Conservation (phyloP, 208 protist genomes). For the Leishmania arabica region DNA sequence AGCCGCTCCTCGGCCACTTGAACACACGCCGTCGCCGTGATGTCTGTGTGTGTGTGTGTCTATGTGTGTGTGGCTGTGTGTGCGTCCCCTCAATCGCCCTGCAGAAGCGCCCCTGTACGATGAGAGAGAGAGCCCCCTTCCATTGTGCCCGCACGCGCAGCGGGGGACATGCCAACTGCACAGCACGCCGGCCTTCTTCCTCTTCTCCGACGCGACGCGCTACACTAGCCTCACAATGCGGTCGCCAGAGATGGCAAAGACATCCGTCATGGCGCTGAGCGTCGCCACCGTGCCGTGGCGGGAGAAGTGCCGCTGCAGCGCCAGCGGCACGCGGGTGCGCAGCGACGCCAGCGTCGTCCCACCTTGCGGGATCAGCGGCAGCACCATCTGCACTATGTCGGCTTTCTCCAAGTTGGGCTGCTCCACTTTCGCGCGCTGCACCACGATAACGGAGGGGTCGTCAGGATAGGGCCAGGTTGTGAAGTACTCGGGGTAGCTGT, state of each 20-base stretch:
- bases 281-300: slow-evolving; percentile 64
- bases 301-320: slow-evolving; percentile 81
- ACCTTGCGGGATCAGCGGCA: slow-evolving; percentile 71
- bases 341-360: slow-evolving; percentile 56
- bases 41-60: neutral
- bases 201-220: neutral
- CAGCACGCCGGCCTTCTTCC: neutral
- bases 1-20: neutral
- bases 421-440: slow-evolving; percentile 80
- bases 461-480: slow-evolving; percentile 75
- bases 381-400: slow-evolving; percentile 60
- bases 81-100: neutral
- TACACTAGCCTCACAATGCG: slow-evolving; percentile 69
- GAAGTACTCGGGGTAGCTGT: slow-evolving; percentile 75
- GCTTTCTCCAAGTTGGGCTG: slow-evolving; percentile 45
- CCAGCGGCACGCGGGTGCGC: slow-evolving; percentile 66
- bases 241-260: slow-evolving; percentile 67
- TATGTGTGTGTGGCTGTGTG: neutral
- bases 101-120: neutral
- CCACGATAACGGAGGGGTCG: slow-evolving; percentile 57
- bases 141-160: neutral
- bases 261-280: slow-evolving; percentile 57
- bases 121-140: no score
- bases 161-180: neutral
- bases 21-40: neutral